Conservation (phyloP, 768 basidiomycete genomes). For the Nidularia pulvinata region DNA sequence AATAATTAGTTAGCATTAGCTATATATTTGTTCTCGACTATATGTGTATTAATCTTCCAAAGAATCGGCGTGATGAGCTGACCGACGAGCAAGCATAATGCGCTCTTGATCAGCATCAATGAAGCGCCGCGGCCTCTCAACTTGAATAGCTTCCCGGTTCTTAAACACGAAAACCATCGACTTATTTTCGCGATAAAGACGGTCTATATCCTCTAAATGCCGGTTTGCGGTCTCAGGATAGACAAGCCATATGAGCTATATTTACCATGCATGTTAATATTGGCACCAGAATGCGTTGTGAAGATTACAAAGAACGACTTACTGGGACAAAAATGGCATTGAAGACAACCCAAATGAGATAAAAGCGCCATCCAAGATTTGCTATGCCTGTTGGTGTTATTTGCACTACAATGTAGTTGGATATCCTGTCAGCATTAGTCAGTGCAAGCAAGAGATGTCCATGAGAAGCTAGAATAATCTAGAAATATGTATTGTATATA, state of each 20-base stretch:
- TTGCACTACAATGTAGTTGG: slow-evolving; percentile 51
- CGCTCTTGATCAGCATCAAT: slow-evolving; percentile 33
- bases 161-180: slow-evolving; percentile 37
- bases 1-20: no score
- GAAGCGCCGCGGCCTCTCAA: slow-evolving; percentile 40
- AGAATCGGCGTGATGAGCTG: neutral
- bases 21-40: neutral
- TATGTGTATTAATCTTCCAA: neutral
- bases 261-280: no score
- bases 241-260: slow-evolving; percentile 39
- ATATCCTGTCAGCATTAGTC: slow-evolving; percentile 20
- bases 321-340: slow-evolving; percentile 49
- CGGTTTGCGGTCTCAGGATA: slow-evolving; percentile 53
- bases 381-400: slow-evolving; percentile 46
- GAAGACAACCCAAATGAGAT: slow-evolving; percentile 48
- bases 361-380: slow-evolving; percentile 46
- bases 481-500: neutral
- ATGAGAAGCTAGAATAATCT: no score
- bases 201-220: slow-evolving; percentile 49
- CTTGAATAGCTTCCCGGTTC: slow-evolving; percentile 40
- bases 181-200: slow-evolving; percentile 41
- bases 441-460: no score
- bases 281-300: neutral
- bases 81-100: slow-evolving; percentile 4
- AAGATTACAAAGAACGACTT: slow-evolving; percentile 1